Conservation (phyloP, 371 early-diverging fungal genomes). For the Smittium mucronatum region DNA sequence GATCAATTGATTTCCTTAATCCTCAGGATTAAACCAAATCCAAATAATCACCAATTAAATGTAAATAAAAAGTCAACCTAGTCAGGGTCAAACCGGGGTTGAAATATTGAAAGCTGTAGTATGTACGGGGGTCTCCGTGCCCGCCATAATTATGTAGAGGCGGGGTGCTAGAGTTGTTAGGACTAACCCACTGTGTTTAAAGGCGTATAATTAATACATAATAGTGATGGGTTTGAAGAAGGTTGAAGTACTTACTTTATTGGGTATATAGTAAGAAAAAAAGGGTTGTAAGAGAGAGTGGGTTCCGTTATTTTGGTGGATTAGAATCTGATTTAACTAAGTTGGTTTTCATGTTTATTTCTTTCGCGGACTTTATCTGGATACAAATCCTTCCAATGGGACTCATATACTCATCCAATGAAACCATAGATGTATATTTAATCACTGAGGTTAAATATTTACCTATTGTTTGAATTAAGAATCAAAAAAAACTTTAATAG, state of each 20-base stretch:
- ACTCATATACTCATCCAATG: background rate
- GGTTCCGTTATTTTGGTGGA: background rate
- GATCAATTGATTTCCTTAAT: too few species aligned
- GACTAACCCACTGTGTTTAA: background rate
- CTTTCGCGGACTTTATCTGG: background rate
- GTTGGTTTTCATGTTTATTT: background rate
- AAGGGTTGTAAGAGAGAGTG: background rate
- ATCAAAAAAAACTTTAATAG: background rate
- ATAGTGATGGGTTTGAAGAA: background rate
- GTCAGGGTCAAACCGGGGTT: too few species aligned
- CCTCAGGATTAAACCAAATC: too few species aligned
- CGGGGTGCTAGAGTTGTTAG: background rate
- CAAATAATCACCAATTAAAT: too few species aligned
- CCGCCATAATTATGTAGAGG: background rate
- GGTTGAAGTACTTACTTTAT: background rate
- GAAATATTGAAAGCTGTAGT: background rate
- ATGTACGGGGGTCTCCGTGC: background rate
- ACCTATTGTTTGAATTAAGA: background rate
- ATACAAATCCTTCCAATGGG: background rate
- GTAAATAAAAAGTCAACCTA: too few species aligned
- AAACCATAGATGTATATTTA: background rate
- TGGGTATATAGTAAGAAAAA: background rate
- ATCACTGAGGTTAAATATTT: background rate
- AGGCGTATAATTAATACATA: background rate
- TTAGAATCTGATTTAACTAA: background rate